Evolutionary conservation across 495 filamentous ascomycete species (phyloP).

Genomic region (Pyrenula aspistea): DNA sequence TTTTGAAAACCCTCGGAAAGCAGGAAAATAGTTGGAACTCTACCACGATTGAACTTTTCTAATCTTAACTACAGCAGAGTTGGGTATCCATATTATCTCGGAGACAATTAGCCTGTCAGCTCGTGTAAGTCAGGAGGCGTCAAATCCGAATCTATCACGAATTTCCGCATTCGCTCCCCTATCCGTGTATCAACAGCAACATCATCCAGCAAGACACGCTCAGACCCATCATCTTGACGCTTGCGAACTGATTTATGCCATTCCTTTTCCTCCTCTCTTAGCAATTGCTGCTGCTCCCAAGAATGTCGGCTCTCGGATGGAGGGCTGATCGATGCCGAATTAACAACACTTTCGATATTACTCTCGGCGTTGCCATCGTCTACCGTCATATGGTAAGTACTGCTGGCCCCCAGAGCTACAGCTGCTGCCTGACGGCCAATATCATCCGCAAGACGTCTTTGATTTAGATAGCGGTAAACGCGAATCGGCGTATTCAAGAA

Average conservation of each 20-base stretch:
- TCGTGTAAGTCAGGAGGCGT: too few species aligned
- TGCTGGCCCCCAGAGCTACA: constrained; percentile 58
- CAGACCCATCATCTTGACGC: constrained; percentile 15
- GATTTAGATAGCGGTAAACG: constrained; percentile 79
- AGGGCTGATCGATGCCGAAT: constrained; percentile 9
- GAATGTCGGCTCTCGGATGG: constrained; percentile 8
- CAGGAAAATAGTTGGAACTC: too few species aligned
- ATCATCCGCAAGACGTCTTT: constrained; percentile 71
- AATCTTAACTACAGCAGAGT: too few species aligned
- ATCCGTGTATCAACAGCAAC: constrained; percentile 72
- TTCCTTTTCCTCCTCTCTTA: constrained; percentile 67
- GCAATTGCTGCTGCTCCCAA: constrained; percentile 59
- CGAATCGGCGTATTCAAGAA: constrained; percentile 84
- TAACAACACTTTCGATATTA: background rate
- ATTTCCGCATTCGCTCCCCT: constrained; percentile 66
- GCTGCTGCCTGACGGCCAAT: constrained; percentile 85
- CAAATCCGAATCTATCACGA: constrained; percentile 34
- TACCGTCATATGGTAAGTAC: constrained; percentile 17
- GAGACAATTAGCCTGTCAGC: too few species aligned
- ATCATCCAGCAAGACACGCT: constrained; percentile 64
- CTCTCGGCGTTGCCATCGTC: constrained; percentile 6
- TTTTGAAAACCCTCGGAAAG: too few species aligned
- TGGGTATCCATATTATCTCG: too few species aligned
- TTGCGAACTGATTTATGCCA: constrained; percentile 65
- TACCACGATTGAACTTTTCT: too few species aligned